Base-by-base conservation (phyloP, 805 yeast genomes). In the Spathaspora gorwiae region DNA sequence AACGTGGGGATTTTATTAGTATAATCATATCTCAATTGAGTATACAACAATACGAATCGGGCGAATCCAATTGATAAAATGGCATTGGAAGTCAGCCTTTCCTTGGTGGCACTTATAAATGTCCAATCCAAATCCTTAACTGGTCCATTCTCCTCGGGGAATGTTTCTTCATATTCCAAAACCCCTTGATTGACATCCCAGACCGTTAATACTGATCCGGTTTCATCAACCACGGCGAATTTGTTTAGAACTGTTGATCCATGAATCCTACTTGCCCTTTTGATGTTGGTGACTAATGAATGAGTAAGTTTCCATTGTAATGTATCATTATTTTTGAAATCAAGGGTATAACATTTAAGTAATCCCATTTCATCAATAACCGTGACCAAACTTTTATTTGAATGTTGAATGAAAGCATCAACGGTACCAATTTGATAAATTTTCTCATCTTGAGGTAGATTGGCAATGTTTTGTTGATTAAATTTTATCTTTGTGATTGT, bases 41-140 rank as follows among this genome's bases (percentile, higher is more conserved):
- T 82, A 59, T 84, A 90, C 12, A 90, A 65, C 2, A 83, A 58
- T 1, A 87, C 86, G 47, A 73, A 70, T 8, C 78, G 67, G 6
- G 72, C 67, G 54, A 88, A 90, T 0, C 97, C 97, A 34, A 90
- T 81, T 0, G 96, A 84, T 29, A 90, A 68, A 6, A 90, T 79
- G 36, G 90, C 84, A 32, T 80, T 59, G 2, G 57, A 35, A 7
- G 54, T 48, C 37, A 50, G 50, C 35, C 47, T 47, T 12, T 47
- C 48, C 12, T 42, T 39, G 1, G 49, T 26, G 1, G 63, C 55
- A 35, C 63, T 62, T 6, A 68, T 81, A 43, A 84, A 77, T 0
- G 96, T 86, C 97, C 97, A 90, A 64, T 90, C 97, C 26, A 90
- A 69, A 60, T 90, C 97, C 24, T 72, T 62, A 7, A 90, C 80